Base-by-base conservation (phyloP, 345 rosid genomes). In the Heritiera fomes region DNA sequence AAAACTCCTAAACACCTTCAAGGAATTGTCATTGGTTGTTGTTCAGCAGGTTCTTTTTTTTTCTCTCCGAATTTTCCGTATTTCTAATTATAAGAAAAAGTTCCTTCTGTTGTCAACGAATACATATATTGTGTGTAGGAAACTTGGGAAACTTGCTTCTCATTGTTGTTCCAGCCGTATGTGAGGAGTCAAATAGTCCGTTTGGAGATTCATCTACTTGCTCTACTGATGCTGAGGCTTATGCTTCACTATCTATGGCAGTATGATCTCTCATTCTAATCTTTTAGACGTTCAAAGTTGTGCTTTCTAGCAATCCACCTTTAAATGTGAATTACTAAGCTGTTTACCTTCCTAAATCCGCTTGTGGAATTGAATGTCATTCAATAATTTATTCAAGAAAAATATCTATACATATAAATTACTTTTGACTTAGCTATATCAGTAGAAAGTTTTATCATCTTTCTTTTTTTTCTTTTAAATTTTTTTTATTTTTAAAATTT, bases 121-220 rank as follows among this genome's bases (percentile, higher is more conserved):
- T 63, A 14, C 17, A 6, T 14, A 70, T 47, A 15, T 28, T 49
- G 12, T 62, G 23, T 15, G 47, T 18, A 89, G 80, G 58, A 70
- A 70, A 69, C 73, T 75, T 91, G 89, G 93, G 96, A 65, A 89
- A 91, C 71, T 77, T 91, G 90, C 85, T 84, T 66, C 90, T 91
- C 70, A 83, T 91, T 4, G 80, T 90, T 73, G 85, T 91, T 76
- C 95, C 95, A 56, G 90, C 92, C 41, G 74, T 90, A 49, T 90
- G 95, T 77, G 87, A 88, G 69, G 91, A 91, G 75, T 85, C 86
- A 64, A 88, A 87, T 67, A 87, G 88, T 64, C 92, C 95, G 18
- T 91, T 88, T 82, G 90, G 91, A 76, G 75, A 87, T 79, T 88
- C 87, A 52, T 85, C 85, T 58, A 65, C 60, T 49, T 90, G 93